Percentiles rank a stretch among this genome's conserved stretches.
phyloP scores from a whole-genome alignment of 2,329 filamentous ascomycete genomes.

The Neocucurbitaria cava region DNA sequence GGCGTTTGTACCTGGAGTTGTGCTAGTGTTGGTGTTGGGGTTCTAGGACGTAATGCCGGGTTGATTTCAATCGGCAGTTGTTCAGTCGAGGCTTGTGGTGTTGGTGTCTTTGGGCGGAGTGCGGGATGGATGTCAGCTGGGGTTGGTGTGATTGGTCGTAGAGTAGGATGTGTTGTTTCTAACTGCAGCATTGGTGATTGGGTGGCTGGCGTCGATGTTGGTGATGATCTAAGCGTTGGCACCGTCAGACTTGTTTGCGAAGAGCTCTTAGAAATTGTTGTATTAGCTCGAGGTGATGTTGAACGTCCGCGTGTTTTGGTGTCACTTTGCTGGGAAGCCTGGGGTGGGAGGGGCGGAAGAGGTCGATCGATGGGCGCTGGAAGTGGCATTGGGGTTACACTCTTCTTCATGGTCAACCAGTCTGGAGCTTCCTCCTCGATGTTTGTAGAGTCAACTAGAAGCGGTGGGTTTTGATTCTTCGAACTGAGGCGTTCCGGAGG shows the following conservation, averaged over 20 bases:
- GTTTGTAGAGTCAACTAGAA: not conserved
- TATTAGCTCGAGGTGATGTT: conserved; percentile 15
- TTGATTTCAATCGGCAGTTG: not conserved
- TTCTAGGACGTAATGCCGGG: conserved; percentile 2
- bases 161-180: conserved; percentile 21
- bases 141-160: not conserved
- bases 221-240: not conserved
- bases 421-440: conserved; percentile 4
- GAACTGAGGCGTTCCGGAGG: conserved; percentile 14
- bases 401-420: conserved; percentile 20
- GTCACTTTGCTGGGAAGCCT: not conserved
- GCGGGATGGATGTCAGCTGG: conserved; percentile 23
- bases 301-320: conserved; percentile 23
- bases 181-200: conserved; percentile 10
- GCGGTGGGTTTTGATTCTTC: not conserved
- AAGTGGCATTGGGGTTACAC: conserved; percentile 12
- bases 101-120: conserved; percentile 10
- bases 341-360: conserved; percentile 32
- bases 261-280: not conserved
- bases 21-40: conserved; percentile 3
- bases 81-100: not conserved
- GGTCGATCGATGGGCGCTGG: conserved; percentile 30
- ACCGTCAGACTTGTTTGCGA: conserved; percentile 7
- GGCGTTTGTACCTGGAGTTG: not conserved
- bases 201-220: conserved; percentile 1